Percentiles rank a stretch among this genome's conserved stretches.
Conservation (phyloP, 345 rosid genomes). For the Syzygium aqueum region DNA sequence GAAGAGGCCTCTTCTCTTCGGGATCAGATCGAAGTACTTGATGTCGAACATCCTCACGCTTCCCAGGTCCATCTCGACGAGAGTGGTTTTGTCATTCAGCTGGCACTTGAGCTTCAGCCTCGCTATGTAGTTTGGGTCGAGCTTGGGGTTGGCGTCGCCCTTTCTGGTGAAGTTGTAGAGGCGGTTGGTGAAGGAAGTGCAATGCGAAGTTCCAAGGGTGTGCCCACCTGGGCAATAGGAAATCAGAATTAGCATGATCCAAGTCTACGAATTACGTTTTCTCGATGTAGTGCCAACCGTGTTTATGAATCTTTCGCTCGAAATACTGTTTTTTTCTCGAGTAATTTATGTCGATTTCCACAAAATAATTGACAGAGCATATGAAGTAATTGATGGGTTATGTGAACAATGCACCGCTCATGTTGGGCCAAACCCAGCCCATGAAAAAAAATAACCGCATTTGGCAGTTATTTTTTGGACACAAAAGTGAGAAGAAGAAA, state of each 20-base stretch:
- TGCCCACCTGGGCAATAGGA: conserved; percentile 30
- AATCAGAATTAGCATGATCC: not conserved
- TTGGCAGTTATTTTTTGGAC: too few species aligned
- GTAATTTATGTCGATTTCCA: not conserved
- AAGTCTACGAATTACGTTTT: not conserved
- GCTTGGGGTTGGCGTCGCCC: conserved; percentile 37
- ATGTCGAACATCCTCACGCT: conserved; percentile 50
- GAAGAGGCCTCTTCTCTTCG: conserved; percentile 54
- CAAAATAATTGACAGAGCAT: not conserved
- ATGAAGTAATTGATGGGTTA: too few species aligned
- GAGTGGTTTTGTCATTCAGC: conserved; percentile 31
- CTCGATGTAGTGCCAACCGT: not conserved
- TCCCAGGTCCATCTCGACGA: conserved; percentile 69
- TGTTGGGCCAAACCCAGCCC: too few species aligned
- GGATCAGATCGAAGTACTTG: conserved; percentile 31
- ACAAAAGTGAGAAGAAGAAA: too few species aligned
- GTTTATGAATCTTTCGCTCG: not conserved
- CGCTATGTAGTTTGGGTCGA: conserved; percentile 27
- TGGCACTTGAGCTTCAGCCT: conserved; percentile 29
- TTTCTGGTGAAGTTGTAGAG: conserved; percentile 74
- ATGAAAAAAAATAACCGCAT: too few species aligned
- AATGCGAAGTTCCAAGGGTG: conserved; percentile 58
- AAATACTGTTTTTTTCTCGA: not conserved
- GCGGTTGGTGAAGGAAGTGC: conserved; percentile 32
- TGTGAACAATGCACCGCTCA: too few species aligned